Percentiles rank a stretch among this genome's conserved stretches.
phyloP scores from a whole-genome alignment of 2,329 filamentous ascomycete genomes.

The Colletotrichum plurivorum region DNA sequence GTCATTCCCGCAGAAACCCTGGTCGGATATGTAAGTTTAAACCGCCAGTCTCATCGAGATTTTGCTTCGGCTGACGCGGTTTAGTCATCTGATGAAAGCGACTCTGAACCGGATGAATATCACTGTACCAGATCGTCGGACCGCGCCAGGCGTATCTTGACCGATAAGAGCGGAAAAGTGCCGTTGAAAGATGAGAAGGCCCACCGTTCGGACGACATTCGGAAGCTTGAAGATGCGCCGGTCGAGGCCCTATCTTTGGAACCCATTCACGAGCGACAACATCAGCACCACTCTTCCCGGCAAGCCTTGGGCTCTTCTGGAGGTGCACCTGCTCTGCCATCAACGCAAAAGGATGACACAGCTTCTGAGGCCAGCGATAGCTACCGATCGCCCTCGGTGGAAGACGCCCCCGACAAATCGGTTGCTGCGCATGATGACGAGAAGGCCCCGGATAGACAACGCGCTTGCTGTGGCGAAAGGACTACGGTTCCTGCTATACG shows the following conservation, averaged over 20 bases:
- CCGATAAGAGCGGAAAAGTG: neutral
- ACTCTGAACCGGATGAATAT: neutral
- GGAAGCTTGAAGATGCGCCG: neutral
- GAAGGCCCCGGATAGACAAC: neutral
- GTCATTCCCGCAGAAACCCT: conserved; percentile 30
- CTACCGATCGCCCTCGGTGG: conserved; percentile 3
- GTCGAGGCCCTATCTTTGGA: neutral
- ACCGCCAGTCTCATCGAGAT: no score
- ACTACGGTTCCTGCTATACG: neutral
- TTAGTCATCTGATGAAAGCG: conserved; percentile 36
- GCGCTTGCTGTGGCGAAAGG: no score
- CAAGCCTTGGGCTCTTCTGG: neutral
- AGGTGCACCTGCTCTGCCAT: neutral
- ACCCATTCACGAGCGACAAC: conserved; percentile 8
- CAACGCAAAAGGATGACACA: neutral
- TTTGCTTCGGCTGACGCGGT: conserved; percentile 1
- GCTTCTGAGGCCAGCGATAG: neutral
- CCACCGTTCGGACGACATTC: neutral
- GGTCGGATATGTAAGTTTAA: conserved; percentile 17
- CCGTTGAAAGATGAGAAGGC: neutral
- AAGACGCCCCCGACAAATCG: neutral
- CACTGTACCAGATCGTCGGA: no score
- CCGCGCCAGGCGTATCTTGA: neutral
- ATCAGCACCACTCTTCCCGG: conserved; percentile 14
- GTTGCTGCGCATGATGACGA: no score